A percentile compares a stretch with the other conserved stretches of the same genome.
These are phyloP conservation scores for Trichoderma hamatum DNA, from an alignment of 2,329 filamentous ascomycete species.

Conservation along the genomic window DNA sequence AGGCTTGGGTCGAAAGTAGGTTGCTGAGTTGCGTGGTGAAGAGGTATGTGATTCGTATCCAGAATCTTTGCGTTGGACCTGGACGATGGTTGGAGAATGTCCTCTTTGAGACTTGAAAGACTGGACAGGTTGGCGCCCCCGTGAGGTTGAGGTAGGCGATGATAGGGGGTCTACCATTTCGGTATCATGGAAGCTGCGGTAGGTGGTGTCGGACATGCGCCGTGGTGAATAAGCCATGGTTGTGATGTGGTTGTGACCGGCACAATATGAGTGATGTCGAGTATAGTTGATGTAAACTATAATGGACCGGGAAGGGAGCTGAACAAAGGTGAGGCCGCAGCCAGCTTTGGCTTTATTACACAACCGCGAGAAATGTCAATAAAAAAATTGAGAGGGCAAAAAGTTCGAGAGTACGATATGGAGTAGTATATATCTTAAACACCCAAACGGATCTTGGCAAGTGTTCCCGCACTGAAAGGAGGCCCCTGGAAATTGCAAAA, in stretches of 20 bases:
- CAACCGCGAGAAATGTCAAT: background rate
- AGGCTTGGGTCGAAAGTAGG: conserved; percentile 37
- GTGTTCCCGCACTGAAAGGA: background rate
- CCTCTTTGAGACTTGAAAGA: conserved; percentile 32
- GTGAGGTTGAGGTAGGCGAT: conserved; percentile 35
- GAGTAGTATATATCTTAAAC: conserved; percentile 16
- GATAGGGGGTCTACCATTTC: conserved; percentile 50
- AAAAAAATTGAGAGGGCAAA: background rate
- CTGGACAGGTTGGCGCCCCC: conserved; percentile 33
- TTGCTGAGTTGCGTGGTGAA: conserved; percentile 44
- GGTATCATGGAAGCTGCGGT: conserved; percentile 58
- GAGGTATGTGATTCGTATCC: conserved; percentile 58
- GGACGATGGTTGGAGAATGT: conserved; percentile 40
- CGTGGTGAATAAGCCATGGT: conserved; percentile 31
- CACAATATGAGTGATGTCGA: conserved; percentile 1
- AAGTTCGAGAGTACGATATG: background rate
- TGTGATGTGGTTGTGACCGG: conserved; percentile 6
- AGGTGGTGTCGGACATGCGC: conserved; percentile 53
- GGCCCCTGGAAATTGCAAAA: conserved; percentile 11
- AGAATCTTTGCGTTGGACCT: conserved; percentile 60
- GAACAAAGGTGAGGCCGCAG: background rate
- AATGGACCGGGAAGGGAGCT: background rate
- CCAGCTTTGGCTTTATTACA: conserved; percentile 6
- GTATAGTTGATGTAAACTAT: background rate
- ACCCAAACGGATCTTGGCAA: background rate